Evolutionary conservation across 164 flowering plant genomes (phyloP).

Genomic region (Nymphaea colorata): DNA sequence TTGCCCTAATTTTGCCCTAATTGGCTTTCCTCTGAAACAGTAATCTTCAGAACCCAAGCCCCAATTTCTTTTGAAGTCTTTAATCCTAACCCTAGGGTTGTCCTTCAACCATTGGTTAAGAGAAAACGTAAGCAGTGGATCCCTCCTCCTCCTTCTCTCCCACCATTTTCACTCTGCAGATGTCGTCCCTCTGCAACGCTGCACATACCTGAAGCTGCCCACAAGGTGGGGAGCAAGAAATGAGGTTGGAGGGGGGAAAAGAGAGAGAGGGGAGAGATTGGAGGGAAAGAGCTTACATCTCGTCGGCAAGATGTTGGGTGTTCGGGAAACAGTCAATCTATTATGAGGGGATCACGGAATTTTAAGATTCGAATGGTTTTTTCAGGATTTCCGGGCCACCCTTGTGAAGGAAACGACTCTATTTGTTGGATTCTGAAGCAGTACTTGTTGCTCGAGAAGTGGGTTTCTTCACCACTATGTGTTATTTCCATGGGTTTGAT

Average conservation of each 20-base stretch:
- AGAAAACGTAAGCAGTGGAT: too few relatives aligned
- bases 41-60: too few relatives aligned
- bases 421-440: neutral
- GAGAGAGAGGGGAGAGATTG: neutral
- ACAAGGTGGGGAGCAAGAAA: neutral
- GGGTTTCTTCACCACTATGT: neutral
- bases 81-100: too few relatives aligned
- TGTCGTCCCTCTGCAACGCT: neutral
- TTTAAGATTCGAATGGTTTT: too few relatives aligned
- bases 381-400: neutral
- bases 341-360: neutral
- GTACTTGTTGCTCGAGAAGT: neutral
- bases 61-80: too few relatives aligned
- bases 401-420: neutral
- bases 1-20: too few relatives aligned
- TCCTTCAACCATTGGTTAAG: too few relatives aligned
- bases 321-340: neutral
- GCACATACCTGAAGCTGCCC: neutral
- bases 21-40: too few relatives aligned
- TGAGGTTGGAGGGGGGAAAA: neutral
- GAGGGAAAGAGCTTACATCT: neutral
- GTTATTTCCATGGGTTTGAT: slow-evolving; percentile 2
- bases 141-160: too few relatives aligned
- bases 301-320: neutral
- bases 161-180: too few relatives aligned